Conservation (phyloP, 2,329 filamentous ascomycete genomes). For the Colletotrichum lini region DNA sequence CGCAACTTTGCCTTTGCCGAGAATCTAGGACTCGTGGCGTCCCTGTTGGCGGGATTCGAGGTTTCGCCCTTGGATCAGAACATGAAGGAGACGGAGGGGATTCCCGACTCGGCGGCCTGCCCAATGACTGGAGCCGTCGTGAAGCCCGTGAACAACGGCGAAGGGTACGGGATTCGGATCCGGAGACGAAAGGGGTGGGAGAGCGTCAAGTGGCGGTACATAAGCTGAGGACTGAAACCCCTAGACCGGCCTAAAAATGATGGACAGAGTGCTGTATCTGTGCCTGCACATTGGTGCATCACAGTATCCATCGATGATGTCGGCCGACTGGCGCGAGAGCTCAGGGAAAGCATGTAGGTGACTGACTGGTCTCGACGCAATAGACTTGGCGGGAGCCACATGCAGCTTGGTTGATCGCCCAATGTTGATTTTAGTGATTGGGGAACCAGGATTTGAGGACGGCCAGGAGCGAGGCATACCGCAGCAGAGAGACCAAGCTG, state of each 20-base stretch:
- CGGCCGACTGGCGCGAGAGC: too few relatives aligned
- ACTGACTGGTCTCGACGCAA: not conserved
- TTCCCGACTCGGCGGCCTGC: not conserved
- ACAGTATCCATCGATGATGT: slow-evolving; percentile 2
- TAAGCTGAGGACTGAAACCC: slow-evolving; percentile 5
- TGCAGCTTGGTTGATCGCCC: not conserved
- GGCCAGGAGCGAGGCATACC: not conserved
- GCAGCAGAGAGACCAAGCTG: not conserved
- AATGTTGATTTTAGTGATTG: not conserved
- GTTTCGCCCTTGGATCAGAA: slow-evolving; percentile 42
- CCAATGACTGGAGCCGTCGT: slow-evolving; percentile 1
- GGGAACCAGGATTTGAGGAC: not conserved
- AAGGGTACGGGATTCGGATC: slow-evolving; percentile 26
- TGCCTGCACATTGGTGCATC: too few relatives aligned
- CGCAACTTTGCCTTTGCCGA: slow-evolving; percentile 53
- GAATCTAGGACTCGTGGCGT: slow-evolving; percentile 49
- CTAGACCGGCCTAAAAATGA: too few relatives aligned
- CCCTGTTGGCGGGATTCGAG: slow-evolving; percentile 51
- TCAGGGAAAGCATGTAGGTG: not conserved
- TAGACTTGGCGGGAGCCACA: not conserved
- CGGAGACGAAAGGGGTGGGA: slow-evolving; percentile 38
- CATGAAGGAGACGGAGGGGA: not conserved
- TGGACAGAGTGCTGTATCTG: not conserved
- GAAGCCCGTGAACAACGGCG: slow-evolving; percentile 23
- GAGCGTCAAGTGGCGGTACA: slow-evolving; percentile 28